Base-by-base conservation (phyloP, 306 rosid genomes). In the Spatholobus suberectus region DNA sequence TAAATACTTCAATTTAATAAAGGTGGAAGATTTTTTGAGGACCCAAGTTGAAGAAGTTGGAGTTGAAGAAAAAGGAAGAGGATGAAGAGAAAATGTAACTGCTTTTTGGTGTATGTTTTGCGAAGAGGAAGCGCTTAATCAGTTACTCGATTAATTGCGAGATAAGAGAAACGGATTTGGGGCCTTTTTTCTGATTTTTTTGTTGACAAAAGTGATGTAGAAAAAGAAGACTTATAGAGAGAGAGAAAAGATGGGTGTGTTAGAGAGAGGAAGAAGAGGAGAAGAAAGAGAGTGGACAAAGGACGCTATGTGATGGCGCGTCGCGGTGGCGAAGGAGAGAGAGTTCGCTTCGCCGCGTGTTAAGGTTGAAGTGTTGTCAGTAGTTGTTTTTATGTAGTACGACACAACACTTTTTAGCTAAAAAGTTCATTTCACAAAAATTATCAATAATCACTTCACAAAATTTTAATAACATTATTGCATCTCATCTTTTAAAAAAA, bases 341-440 rank as follows among this genome's bases (percentile, higher is more conserved):
- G 84, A 23, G 70, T 70, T 73, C 89, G 82, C 65, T 82, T 85
- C 85, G 92, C 91, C 96, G 92, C 96, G 91, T 92, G 96, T 86
- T 83, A 51, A 17, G 78, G 83, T 61, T 34, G 18, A 67, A 77
- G 76, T 76, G 78, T 83, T 71, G 86, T 83, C 77, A 62, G 44
- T 5, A 5, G n/a, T 1, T 46, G 51, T 49, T 34, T 77, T 8
- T 61, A 5, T 29, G 32, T 29, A 29, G 32, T 29, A 29, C 32
- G 32, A 29, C 3, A 29, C 32, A 29, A 29, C 32, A 29, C 32
- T 3, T 29, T 29, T 29, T 29, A 29, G 1, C 32, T 29, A 29
- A 29, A 29, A 29, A 1, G 32, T 29, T 29, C 3, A 29, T 47
- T 1, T 4, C 20, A 47, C 20, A 47, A 15, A 47, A 47, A 17